Percentiles rank a stretch among this genome's conserved stretches.
Evolutionary conservation across 768 basidiomycete genomes (phyloP).

Genomic region (Russula sp.): DNA sequence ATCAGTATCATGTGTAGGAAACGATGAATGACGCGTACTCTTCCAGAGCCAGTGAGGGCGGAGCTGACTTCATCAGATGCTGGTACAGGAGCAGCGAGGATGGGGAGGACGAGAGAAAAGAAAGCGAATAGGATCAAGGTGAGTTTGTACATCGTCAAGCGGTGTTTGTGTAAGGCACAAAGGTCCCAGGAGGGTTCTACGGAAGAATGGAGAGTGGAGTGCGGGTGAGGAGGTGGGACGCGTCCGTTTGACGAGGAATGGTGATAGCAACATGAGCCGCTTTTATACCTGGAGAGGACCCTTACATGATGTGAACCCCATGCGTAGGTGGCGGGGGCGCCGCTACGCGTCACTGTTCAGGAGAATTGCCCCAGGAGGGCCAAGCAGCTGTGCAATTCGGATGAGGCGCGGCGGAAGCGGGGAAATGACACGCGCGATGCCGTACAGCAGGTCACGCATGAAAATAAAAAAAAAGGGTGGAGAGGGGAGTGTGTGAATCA

Average conservation of each 20-base stretch:
- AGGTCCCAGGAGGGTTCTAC: slow-evolving; percentile 10
- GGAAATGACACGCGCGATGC: slow-evolving; percentile 22
- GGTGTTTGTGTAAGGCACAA: background rate
- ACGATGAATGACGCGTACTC: slow-evolving; percentile 43
- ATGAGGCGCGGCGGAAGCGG: slow-evolving; percentile 27
- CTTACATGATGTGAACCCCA: slow-evolving; percentile 29
- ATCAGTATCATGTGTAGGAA: slow-evolving; percentile 14
- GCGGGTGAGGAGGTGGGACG: slow-evolving; percentile 32
- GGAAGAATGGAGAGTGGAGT: slow-evolving; percentile 17
- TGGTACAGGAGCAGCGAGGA: slow-evolving; percentile 48
- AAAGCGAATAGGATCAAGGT: slow-evolving; percentile 40
- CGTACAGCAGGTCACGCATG: slow-evolving; percentile 9
- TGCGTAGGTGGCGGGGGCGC: slow-evolving; percentile 12
- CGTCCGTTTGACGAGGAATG: slow-evolving; percentile 26
- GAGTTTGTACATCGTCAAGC: slow-evolving; percentile 42
- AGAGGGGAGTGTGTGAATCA: background rate
- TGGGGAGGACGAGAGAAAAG: slow-evolving; percentile 43
- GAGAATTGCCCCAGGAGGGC: slow-evolving; percentile 27
- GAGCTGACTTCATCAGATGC: slow-evolving; percentile 41
- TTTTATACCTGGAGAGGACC: slow-evolving; percentile 25
- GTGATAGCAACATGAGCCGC: slow-evolving; percentile 3
- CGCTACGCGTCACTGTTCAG: slow-evolving; percentile 25
- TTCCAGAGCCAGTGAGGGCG: slow-evolving; percentile 46
- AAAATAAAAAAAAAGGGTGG: slow-evolving; percentile 3
- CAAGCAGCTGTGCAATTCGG: slow-evolving; percentile 23